These are phyloP conservation scores for Tricladium varicosporioides DNA, from an alignment of 2,329 filamentous ascomycete species.

Conservation along the genomic window DNA sequence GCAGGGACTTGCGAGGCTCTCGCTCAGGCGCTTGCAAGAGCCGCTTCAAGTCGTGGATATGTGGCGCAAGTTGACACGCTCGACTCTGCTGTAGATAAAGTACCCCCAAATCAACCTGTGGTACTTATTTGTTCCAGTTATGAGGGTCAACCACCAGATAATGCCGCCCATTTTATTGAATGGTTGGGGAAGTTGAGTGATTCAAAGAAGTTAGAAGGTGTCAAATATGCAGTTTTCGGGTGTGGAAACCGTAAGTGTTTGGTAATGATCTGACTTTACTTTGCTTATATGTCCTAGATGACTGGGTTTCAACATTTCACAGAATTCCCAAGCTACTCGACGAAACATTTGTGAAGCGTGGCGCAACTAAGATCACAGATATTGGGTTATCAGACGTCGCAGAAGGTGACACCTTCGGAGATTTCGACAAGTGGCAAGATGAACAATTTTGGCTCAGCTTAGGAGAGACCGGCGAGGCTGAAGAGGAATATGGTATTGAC, in stretches of 20 bases:
- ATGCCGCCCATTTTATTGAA: conserved; percentile 64
- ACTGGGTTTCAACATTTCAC: conserved; percentile 65
- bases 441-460: conserved; percentile 46
- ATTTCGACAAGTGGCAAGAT: conserved; percentile 69
- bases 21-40: conserved; percentile 59
- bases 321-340: conserved; percentile 64
- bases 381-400: conserved; percentile 19
- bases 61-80: conserved; percentile 49
- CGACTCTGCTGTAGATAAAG: conserved; percentile 58
- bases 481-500: conserved; percentile 19
- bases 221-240: conserved; percentile 68
- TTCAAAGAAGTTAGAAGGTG: conserved; percentile 48
- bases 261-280: conserved; percentile 33
- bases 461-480: conserved; percentile 14
- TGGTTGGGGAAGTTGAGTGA: conserved; percentile 53
- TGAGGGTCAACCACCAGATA: conserved; percentile 72
- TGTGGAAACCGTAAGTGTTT: conserved; percentile 50
- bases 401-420: conserved; percentile 60
- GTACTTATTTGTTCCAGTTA: conserved; percentile 70
- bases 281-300: conserved; percentile 29
- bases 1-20: conserved; percentile 72
- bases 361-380: conserved; percentile 13
- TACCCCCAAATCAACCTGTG: conserved; percentile 60
- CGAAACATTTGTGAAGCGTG: conserved; percentile 11
- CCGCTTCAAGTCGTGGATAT: conserved; percentile 60